A percentile compares a stretch with the other conserved stretches of the same genome.
These are phyloP conservation scores for Zygosaccharomyces gambellarensis DNA, from an alignment of 805 yeast species.

Conservation along the genomic window DNA sequence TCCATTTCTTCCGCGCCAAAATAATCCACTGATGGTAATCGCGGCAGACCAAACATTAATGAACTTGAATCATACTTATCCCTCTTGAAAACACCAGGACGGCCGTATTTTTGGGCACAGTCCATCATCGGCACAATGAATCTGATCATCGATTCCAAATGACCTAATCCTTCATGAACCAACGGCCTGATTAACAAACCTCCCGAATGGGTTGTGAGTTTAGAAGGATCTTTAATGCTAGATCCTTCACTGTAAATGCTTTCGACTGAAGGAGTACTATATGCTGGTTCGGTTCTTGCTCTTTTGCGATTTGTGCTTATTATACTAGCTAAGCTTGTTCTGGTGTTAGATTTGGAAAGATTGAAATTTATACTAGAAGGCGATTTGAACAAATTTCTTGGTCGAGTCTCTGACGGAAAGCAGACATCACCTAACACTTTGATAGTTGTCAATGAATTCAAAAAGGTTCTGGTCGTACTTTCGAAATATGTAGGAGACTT, in stretches of 20 bases:
- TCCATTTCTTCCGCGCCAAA: slow-evolving; percentile 30
- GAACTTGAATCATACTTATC: slow-evolving; percentile 49
- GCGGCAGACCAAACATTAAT: slow-evolving; percentile 66
- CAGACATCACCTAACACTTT: slow-evolving; percentile 25
- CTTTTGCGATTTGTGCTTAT: background rate
- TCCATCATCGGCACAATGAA: slow-evolving; percentile 63
- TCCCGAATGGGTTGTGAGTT: slow-evolving; percentile 11
- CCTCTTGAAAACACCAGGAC: slow-evolving; percentile 57
- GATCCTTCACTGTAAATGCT: slow-evolving; percentile 12
- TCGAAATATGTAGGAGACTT: background rate
- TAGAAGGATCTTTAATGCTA: slow-evolving; percentile 5
- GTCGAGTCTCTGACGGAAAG: slow-evolving; percentile 9
- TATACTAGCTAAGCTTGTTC: background rate
- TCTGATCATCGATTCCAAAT: slow-evolving; percentile 64
- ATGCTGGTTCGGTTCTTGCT: background rate
- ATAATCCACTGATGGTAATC: slow-evolving; percentile 60
- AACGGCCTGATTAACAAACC: slow-evolving; percentile 54
- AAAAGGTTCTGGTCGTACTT: slow-evolving; percentile 4
- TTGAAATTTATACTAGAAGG: slow-evolving; percentile 11
- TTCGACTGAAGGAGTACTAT: slow-evolving; percentile 9
- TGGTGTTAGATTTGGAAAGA: background rate
- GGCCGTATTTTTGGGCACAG: slow-evolving; percentile 63
- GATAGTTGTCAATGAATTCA: slow-evolving; percentile 16
- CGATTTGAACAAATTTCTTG: slow-evolving; percentile 9
- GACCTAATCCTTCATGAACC: slow-evolving; percentile 61